Evolutionary conservation across 1,139 yeast genomes (phyloP).

Genomic region (Nakaseomyces glabratus): DNA sequence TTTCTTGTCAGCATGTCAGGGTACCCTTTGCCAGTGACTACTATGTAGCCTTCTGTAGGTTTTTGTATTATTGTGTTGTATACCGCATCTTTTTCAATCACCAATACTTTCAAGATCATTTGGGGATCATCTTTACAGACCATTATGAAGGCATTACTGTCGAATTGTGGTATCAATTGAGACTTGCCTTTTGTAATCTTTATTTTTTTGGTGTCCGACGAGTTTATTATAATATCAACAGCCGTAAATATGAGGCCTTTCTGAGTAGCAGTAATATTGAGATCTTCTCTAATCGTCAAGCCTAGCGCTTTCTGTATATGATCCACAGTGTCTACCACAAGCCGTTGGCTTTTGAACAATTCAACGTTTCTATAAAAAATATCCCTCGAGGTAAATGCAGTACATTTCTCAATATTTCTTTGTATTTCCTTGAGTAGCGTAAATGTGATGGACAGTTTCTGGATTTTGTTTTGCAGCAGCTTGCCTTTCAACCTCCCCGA

Average conservation of each 20-base stretch:
- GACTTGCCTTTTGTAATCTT: conserved; percentile 9
- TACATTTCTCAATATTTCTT: not conserved
- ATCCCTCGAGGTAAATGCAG: conserved; percentile 27
- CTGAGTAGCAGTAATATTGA: conserved; percentile 30
- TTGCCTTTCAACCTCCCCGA: too few relatives aligned
- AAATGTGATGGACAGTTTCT: too few relatives aligned
- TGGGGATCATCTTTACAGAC: conserved; percentile 10
- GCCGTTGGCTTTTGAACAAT: conserved; percentile 22
- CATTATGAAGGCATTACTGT: conserved; percentile 8
- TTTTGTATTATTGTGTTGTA: conserved; percentile 20
- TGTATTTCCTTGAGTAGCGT: not conserved
- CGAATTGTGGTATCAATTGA: conserved; percentile 15
- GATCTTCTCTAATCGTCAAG: conserved; percentile 13
- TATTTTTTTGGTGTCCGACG: conserved; percentile 8
- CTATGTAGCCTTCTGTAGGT: conserved; percentile 12
- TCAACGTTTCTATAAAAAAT: conserved; percentile 31
- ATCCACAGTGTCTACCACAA: conserved; percentile 21
- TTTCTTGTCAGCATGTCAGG: conserved; percentile 29
- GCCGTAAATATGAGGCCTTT: conserved; percentile 30
- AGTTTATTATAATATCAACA: conserved; percentile 8
- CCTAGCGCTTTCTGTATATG: conserved; percentile 17
- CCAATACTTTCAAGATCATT: conserved; percentile 16
- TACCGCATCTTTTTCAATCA: conserved; percentile 30
- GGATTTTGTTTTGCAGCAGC: too few relatives aligned
- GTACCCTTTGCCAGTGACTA: conserved; percentile 33